phyloP scores from a whole-genome alignment of 75 land plant species.

The Selaginella tamariscina region DNA sequence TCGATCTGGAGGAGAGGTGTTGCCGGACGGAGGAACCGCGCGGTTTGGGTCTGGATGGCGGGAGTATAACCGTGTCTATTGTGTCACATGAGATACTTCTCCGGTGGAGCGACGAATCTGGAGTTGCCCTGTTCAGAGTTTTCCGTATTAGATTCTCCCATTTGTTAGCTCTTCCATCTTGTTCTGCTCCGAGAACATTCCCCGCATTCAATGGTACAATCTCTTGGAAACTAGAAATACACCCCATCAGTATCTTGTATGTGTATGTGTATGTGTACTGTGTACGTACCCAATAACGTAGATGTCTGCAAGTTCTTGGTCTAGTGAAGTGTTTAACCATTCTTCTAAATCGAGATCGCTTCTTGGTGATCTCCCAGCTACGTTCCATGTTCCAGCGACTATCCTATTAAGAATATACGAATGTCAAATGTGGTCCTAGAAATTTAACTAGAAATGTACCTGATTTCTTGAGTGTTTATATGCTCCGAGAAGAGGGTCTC shows the following conservation, averaged over 20 bases:
- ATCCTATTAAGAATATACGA: constrained; percentile 22
- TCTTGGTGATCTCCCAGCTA: constrained; percentile 43
- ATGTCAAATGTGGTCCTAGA: neutral
- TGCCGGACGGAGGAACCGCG: neutral
- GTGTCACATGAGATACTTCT: neutral
- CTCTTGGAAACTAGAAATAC: constrained; percentile 48
- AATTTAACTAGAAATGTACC: neutral
- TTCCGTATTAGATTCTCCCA: constrained; percentile 42
- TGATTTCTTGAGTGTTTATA: neutral
- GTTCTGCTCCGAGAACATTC: constrained; percentile 50
- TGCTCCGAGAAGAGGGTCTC: neutral
- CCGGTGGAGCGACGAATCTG: neutral
- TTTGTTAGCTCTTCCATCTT: constrained; percentile 28
- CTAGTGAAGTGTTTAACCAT: constrained; percentile 30
- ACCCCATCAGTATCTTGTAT: neutral
- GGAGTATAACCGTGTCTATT: neutral
- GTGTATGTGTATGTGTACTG: neutral
- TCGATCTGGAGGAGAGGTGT: neutral
- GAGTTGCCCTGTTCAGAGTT: constrained; percentile 35
- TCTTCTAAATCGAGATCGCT: constrained; percentile 35
- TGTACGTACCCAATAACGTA: constrained; percentile 53
- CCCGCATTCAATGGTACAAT: constrained; percentile 48
- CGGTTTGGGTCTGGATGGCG: neutral
- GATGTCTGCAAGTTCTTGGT: constrained; percentile 44
- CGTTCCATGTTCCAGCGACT: constrained; percentile 65